A percentile compares a stretch with the other conserved stretches of the same genome.
Conservation (phyloP, 306 rosid species). For the Sesbania bispinosa region DNA sequence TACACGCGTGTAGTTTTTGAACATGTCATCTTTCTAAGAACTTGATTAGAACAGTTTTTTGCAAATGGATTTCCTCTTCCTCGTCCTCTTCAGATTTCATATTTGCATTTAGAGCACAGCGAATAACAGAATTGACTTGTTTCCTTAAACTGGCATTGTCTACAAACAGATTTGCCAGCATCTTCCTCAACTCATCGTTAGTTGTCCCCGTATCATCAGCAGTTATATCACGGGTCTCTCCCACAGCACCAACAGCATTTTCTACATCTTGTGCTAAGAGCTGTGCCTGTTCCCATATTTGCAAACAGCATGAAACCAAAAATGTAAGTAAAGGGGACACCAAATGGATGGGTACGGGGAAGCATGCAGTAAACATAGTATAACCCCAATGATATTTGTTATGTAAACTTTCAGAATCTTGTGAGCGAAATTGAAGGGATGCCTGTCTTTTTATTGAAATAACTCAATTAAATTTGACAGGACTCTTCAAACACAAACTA, state of each 20-base stretch:
- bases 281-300: slow-evolving; percentile 68
- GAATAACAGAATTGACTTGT: slow-evolving; percentile 75
- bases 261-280: slow-evolving; percentile 79
- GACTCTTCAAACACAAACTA: background rate
- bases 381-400: background rate
- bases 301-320: slow-evolving; percentile 20
- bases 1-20: slow-evolving; percentile 6
- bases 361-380: slow-evolving; percentile 1
- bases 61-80: slow-evolving; percentile 46
- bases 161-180: slow-evolving; percentile 65
- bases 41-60: slow-evolving; percentile 64
- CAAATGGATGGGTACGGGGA: background rate
- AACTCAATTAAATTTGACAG: background rate
- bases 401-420: background rate
- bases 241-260: slow-evolving; percentile 37
- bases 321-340: slow-evolving; percentile 5
- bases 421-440: background rate
- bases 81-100: slow-evolving; percentile 41
- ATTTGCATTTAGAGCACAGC: slow-evolving; percentile 55
- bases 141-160: slow-evolving; percentile 83
- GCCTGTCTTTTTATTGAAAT: background rate
- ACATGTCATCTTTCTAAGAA: slow-evolving; percentile 53
- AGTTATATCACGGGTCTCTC: slow-evolving; percentile 25
- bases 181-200: slow-evolving; percentile 58
- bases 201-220: slow-evolving; percentile 30